These are phyloP conservation scores for Oehlia diaphana DNA, from an alignment of 192 early-diverging fungal genomes.

Conservation along the genomic window DNA sequence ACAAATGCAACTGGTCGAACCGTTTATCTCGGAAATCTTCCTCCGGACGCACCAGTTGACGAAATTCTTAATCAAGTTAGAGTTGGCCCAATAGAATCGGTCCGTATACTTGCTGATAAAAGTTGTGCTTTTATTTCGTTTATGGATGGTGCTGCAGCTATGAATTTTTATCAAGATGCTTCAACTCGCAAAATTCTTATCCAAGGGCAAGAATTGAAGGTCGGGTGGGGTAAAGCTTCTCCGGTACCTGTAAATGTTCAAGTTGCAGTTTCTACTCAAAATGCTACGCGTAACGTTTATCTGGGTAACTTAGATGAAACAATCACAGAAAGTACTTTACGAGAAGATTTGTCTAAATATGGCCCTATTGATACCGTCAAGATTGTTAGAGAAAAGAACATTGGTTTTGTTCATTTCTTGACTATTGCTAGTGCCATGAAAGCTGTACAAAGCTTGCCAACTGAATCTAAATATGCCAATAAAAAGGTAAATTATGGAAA, in stretches of 20 bases:
- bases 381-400: slow-evolving; percentile 69
- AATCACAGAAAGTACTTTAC: slow-evolving; percentile 55
- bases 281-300: slow-evolving; percentile 82
- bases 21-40: slow-evolving; percentile 81
- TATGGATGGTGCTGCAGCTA: slow-evolving; percentile 64
- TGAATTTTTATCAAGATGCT: slow-evolving; percentile 59
- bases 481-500: slow-evolving; percentile 78
- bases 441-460: slow-evolving; percentile 64
- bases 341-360: slow-evolving; percentile 65
- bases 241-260: slow-evolving; percentile 51
- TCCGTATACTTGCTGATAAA: slow-evolving; percentile 73
- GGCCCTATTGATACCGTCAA: slow-evolving; percentile 74
- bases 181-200: slow-evolving; percentile 51
- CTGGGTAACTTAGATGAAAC: slow-evolving; percentile 70
- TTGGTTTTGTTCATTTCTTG: slow-evolving; percentile 85
- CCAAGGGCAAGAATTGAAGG: slow-evolving; percentile 60
- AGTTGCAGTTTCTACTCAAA: slow-evolving; percentile 52
- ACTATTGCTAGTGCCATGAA: slow-evolving; percentile 69
- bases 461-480: slow-evolving; percentile 54
- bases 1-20: slow-evolving; percentile 63
- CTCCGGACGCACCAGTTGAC: slow-evolving; percentile 52
- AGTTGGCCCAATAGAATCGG: slow-evolving; percentile 66
- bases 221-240: slow-evolving; percentile 78
- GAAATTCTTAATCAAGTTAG: slow-evolving; percentile 74
- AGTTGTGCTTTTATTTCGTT: slow-evolving; percentile 84